Conservation (phyloP, 148 eudicot species). For the Amaranthus cruentus region DNA sequence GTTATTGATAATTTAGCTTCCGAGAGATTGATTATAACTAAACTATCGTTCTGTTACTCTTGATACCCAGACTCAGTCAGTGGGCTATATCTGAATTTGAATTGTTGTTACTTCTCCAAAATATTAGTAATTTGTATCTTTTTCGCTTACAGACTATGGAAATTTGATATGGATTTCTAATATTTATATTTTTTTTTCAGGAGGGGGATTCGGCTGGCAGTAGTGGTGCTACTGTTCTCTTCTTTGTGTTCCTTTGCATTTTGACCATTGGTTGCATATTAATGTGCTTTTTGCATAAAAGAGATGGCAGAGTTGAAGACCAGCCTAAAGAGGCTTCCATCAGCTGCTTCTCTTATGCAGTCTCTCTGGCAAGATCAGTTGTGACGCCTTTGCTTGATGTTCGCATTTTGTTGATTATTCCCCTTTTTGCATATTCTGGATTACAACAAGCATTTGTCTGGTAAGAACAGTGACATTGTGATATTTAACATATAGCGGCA, state of each 20-base stretch:
- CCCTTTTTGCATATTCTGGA: constrained; percentile 94
- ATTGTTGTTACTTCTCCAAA: neutral
- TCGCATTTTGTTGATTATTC: constrained; percentile 75
- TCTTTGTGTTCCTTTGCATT: constrained; percentile 65
- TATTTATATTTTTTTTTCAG: constrained; percentile 41
- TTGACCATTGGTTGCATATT: constrained; percentile 75
- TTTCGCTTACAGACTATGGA: neutral
- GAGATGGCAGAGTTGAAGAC: constrained; percentile 48
- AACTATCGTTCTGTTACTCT: neutral
- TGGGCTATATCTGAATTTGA: neutral
- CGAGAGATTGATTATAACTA: too few relatives aligned
- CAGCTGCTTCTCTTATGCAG: constrained; percentile 41
- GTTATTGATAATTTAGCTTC: neutral
- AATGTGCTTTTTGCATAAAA: constrained; percentile 77
- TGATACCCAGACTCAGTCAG: constrained; percentile 5
- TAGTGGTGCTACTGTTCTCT: constrained; percentile 68
- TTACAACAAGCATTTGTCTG: constrained; percentile 97
- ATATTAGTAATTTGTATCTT: neutral
- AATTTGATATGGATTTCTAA: neutral
- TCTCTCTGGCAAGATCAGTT: constrained; percentile 48
- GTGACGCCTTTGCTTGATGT: constrained; percentile 54
- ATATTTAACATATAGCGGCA: neutral
- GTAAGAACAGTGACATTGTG: constrained; percentile 34
- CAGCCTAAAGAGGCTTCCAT: constrained; percentile 36
- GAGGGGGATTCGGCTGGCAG: constrained; percentile 47